Evolutionary conservation across 2,329 filamentous ascomycete species (phyloP).

Genomic region (Penicillium sp.): DNA sequence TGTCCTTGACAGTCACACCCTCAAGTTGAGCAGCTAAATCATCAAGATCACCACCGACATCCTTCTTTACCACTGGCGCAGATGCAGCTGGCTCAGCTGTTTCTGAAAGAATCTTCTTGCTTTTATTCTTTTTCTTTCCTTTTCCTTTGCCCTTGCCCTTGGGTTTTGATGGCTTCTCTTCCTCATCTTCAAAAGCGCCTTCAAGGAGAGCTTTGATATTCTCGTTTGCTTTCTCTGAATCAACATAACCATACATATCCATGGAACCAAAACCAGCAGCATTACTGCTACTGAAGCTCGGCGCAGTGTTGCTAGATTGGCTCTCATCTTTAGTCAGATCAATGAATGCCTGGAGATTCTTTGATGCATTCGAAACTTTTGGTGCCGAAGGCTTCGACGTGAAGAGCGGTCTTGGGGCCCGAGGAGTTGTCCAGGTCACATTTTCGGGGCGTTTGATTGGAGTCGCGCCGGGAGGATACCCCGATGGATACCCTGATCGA

Average conservation of each 20-base stretch:
- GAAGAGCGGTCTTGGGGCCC: slow-evolving; percentile 53
- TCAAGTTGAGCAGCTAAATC: slow-evolving; percentile 46
- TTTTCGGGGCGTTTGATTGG: slow-evolving; percentile 52
- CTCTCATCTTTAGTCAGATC: slow-evolving; percentile 52
- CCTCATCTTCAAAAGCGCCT: slow-evolving; percentile 52
- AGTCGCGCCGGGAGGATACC: slow-evolving; percentile 33
- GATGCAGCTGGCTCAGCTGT: slow-evolving; percentile 3
- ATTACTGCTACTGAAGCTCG: slow-evolving; percentile 34
- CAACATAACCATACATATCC: slow-evolving; percentile 54
- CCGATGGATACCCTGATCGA: slow-evolving; percentile 27
- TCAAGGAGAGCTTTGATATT: slow-evolving; percentile 53
- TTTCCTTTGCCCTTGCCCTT: slow-evolving; percentile 37
- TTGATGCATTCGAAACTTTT: slow-evolving; percentile 41
- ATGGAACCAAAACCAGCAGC: slow-evolving; percentile 52
- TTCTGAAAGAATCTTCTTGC: slow-evolving; percentile 19
- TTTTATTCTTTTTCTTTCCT: slow-evolving; percentile 40
- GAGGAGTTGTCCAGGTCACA: slow-evolving; percentile 47
- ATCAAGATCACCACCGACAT: slow-evolving; percentile 38
- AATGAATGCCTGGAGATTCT: slow-evolving; percentile 48
- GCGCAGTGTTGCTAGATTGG: slow-evolving; percentile 48
- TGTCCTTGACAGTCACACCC: slow-evolving; percentile 40
- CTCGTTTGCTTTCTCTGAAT: slow-evolving; percentile 50
- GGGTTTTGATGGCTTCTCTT: slow-evolving; percentile 32
- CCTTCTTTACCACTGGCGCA: slow-evolving; percentile 11
- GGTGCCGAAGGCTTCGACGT: slow-evolving; percentile 48